Percentiles rank a stretch among this genome's conserved stretches.
These are phyloP conservation scores for Schoenoplectus tabernaemontani DNA, from an alignment of 202 grass and related monocot genomes.

Conservation along the genomic window DNA sequence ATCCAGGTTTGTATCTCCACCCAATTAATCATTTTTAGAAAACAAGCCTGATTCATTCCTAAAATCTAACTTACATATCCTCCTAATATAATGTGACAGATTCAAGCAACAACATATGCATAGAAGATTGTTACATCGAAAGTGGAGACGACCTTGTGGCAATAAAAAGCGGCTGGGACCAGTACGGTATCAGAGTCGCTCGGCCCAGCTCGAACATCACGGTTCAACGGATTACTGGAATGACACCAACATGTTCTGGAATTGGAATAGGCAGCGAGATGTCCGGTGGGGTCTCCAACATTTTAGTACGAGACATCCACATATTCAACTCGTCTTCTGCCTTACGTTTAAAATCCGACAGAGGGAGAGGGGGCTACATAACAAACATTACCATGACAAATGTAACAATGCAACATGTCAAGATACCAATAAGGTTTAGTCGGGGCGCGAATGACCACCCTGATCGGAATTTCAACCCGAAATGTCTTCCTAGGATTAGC, in stretches of 20 bases:
- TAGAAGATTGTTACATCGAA: constrained; percentile 84
- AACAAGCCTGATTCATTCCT: background rate
- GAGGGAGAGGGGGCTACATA: constrained; percentile 67
- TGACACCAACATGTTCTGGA: constrained; percentile 84
- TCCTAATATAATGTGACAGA: constrained; percentile 31
- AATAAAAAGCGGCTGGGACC: constrained; percentile 86
- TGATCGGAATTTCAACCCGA: constrained; percentile 37
- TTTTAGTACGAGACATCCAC: constrained; percentile 48
- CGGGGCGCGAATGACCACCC: constrained; percentile 66
- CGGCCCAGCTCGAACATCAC: constrained; percentile 64
- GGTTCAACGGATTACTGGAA: constrained; percentile 63
- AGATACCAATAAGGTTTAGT: constrained; percentile 76
- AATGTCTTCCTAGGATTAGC: constrained; percentile 42
- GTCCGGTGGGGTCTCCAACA: constrained; percentile 73
- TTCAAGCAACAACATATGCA: constrained; percentile 65
- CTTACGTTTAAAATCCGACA: constrained; percentile 54
- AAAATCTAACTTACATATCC: background rate
- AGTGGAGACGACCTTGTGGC: constrained; percentile 82
- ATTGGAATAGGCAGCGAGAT: constrained; percentile 85
- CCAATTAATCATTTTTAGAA: background rate
- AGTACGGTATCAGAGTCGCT: constrained; percentile 53
- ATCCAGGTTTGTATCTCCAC: constrained; percentile 50
- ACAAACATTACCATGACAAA: constrained; percentile 61
- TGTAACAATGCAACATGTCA: constrained; percentile 59
- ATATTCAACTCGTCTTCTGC: constrained; percentile 64